Evolutionary conservation across 495 filamentous ascomycete species (phyloP), one percentile per base, ranked within the genome.

Genomic region (Talaromyces ruber): DNA sequence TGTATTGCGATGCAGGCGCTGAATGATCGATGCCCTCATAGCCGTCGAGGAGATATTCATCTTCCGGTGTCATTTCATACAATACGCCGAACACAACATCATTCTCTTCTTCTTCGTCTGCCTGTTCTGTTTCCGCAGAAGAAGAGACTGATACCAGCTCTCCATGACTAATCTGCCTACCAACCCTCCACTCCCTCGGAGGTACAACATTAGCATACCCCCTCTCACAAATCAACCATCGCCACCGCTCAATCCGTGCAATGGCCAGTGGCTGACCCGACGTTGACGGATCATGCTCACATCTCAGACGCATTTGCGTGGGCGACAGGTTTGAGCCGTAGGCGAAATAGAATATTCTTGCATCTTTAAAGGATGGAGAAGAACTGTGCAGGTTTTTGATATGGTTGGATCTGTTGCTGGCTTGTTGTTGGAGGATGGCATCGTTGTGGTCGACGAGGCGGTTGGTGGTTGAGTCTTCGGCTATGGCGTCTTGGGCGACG

Each of bases 271-370:
- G 81, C 12, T 65, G 81, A 5, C 81, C 81, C 62, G 77, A 83
- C 60, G 68, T 82, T 5, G 77, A 18, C 0, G 77, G 75, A 60
- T 81, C 80, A 3, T 74, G 66, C 2, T 77, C 80, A 67, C 88
- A 92, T 64, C 88, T 85, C 24, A 68, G 60, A 9, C 45, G 59
- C 88, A 91, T 91, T 70, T 91, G 88, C 5, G 78, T 70, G 22
- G 78, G 74, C 67, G 84, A 89, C 62, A 91, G 79, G 67, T 92
- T 92, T 62, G 80, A 85, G 66, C 88, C 89, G 72, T 89, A 91
- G 68, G 82, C 88, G 68, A 91, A 90, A 75, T 91, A 90, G 66
- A 86, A 25, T 57, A 34, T n/a, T 21, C 26, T 34, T 34, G 16
- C n/a, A 4, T 53, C 14, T 34, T 22, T 16, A 6, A 24, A 54